Conservation (phyloP, 2,329 filamentous ascomycete genomes). For the Xenoacremonium recifei region DNA sequence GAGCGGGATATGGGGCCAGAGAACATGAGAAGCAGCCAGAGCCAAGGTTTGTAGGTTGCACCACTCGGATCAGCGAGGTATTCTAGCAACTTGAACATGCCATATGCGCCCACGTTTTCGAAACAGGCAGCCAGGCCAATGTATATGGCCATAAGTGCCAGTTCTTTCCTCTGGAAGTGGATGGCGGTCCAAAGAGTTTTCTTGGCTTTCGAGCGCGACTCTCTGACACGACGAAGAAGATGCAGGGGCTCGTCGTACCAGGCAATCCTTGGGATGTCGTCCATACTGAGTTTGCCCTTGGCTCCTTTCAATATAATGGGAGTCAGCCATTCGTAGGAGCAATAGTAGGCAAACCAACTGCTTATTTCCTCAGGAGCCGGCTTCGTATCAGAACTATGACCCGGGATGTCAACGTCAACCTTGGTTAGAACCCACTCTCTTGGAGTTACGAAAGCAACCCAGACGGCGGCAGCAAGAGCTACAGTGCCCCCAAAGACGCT, state of each 20-base stretch:
- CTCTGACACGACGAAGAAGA: constrained; percentile 42
- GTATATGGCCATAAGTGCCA: constrained; percentile 46
- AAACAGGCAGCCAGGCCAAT: constrained; percentile 35
- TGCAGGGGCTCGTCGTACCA: constrained; percentile 56
- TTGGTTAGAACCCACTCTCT: constrained; percentile 50
- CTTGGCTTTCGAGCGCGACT: constrained; percentile 41
- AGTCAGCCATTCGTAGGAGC: constrained; percentile 51
- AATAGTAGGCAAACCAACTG: constrained; percentile 52
- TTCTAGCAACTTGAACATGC: constrained; percentile 51
- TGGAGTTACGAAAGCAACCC: constrained; percentile 44
- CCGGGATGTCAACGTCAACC: constrained; percentile 36
- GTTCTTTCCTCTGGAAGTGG: constrained; percentile 41
- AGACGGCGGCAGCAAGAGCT: constrained; percentile 35
- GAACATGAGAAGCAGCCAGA: constrained; percentile 56
- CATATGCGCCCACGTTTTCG: constrained; percentile 53
- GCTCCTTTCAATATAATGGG: constrained; percentile 48
- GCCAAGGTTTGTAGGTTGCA: constrained; percentile 46
- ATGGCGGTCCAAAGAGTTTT: constrained; percentile 46
- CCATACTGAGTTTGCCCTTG: constrained; percentile 42
- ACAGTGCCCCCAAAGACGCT: constrained; percentile 34
- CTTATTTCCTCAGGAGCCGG: constrained; percentile 52
- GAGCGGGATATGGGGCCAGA: constrained; percentile 47
- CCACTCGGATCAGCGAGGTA: constrained; percentile 47
- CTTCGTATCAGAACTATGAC: constrained; percentile 34
- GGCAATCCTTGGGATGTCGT: constrained; percentile 47